Base-by-base conservation (phyloP, 2,329 filamentous ascomycete genomes). In the Ceratocystis harringtonii region DNA sequence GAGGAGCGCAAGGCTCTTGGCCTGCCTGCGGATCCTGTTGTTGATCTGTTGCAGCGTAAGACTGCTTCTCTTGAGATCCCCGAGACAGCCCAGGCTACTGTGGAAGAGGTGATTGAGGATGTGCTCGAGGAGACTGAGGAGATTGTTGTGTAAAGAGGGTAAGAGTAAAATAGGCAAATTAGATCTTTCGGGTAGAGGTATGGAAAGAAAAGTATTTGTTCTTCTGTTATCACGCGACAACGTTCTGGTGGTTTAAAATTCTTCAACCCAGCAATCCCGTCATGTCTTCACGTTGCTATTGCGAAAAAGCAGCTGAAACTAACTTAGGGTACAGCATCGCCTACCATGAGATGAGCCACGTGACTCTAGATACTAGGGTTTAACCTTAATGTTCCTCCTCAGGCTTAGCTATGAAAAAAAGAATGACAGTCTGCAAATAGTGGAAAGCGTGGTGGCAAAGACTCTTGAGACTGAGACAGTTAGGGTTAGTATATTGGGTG, bases 81-180 rank as follows among this genome's bases (percentile, higher is more conserved):
- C 3, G 89, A 89, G 69, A 79, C 83, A 72, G 55, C 32, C 12
- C 55, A 64, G 36, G 45, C 62, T 55, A 85, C 95, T 68, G 91
- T 96, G 69, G 94, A 97, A 77, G 89, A 92, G 79, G 87, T 90
- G 70, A 85, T 90, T 69, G 87, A 90, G 77, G 92, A 96, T 78
- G 92, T 86, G 25, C 75, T 86, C 63, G 84, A 92, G 77, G 89
- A 96, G 83, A 87, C 80, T 67, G 94, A 97, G 80, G 94, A 97
- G 76, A 76, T 85, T 70, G 73, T 85, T 62, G 72, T 67, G 69
- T 77, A 74, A 70, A 71, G 30, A 61, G 17, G 45, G 45, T n/a
- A 55, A 44, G 41, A 58, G 19, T 43, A 64, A 45, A 48, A 58
- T 58, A 58, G 19, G 25, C 15, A 58, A 28, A 60, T 58, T 66